A percentile compares a stretch with the other conserved stretches of the same genome.
These are phyloP conservation scores for Williopsis jadinii DNA, from an alignment of 1,139 yeast species.

Conservation along the genomic window DNA sequence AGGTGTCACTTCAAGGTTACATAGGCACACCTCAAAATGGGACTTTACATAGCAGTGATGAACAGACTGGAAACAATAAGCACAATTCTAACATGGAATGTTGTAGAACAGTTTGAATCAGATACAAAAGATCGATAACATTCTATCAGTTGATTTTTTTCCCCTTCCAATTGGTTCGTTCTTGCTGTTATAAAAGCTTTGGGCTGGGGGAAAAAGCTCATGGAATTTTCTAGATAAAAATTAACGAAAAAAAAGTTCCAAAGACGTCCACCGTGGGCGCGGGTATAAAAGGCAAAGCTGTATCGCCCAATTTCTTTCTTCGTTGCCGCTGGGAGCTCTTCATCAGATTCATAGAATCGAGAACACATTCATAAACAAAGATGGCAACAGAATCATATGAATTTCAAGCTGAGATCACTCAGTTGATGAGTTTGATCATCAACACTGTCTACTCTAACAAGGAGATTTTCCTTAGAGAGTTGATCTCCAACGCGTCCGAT, in stretches of 20 bases:
- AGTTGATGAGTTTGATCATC: conserved; percentile 99
- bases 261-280: neutral
- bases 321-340: no score
- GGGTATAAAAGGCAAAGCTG: neutral
- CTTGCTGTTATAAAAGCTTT: no score
- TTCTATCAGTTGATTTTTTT: no score
- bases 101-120: no score
- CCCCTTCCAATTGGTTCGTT: no score
- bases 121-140: no score
- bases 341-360: neutral
- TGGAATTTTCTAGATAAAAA: conserved; percentile 4
- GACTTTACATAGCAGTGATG: no score
- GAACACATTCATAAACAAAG: conserved; percentile 2
- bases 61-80: no score
- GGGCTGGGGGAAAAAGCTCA: neutral
- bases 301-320: no score
- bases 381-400: conserved; percentile 84
- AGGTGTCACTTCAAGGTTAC: no score
- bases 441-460: conserved; percentile 99
- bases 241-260: neutral
- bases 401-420: conserved; percentile 99
- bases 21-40: no score
- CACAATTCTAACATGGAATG: no score
- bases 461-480: conserved; percentile 98
- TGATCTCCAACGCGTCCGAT: conserved; percentile 97